phyloP scores from a whole-genome alignment of 352 stramenopile species.

The Phytophthora citricola region DNA sequence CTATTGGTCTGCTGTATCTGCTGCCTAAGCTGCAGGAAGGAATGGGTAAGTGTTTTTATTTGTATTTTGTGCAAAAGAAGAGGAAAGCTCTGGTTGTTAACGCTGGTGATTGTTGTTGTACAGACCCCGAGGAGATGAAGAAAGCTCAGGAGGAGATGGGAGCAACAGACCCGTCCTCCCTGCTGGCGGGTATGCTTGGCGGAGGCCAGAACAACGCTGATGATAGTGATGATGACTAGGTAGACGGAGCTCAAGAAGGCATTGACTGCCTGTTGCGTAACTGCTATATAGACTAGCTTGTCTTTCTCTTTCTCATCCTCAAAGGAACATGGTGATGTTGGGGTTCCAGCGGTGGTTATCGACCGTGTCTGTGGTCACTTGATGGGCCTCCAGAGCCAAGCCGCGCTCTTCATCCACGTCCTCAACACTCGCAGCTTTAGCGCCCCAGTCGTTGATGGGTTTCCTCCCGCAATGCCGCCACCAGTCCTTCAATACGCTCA shows the following conservation, averaged over 20 bases:
- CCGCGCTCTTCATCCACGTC: conserved; percentile 51
- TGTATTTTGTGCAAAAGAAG: conserved; percentile 13
- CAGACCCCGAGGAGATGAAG: conserved; percentile 89
- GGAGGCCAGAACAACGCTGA: conserved; percentile 61
- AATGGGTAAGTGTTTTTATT: conserved; percentile 56
- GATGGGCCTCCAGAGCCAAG: conserved; percentile 48
- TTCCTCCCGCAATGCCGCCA: conserved; percentile 52
- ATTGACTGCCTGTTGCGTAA: conserved; percentile 14
- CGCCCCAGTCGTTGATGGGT: conserved; percentile 77
- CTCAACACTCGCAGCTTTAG: conserved; percentile 45
- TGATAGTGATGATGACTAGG: conserved; percentile 79
- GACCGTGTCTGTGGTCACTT: conserved; percentile 79
- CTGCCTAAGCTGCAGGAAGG: conserved; percentile 82
- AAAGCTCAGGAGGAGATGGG: conserved; percentile 88
- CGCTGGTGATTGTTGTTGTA: conserved; percentile 5
- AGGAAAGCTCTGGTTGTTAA: neutral
- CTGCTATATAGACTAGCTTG: conserved; percentile 34
- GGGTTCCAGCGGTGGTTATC: conserved; percentile 74
- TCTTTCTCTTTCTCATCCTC: conserved; percentile 18
- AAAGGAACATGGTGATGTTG: conserved; percentile 82
- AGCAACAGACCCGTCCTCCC: conserved; percentile 65
- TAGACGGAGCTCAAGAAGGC: neutral
- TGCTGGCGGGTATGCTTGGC: conserved; percentile 81
- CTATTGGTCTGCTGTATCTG: conserved; percentile 80
- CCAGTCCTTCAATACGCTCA: conserved; percentile 51